Percentiles rank a stretch among this genome's conserved stretches.
phyloP scores from a whole-genome alignment of 257 asterid genomes.

The Verbena officinalis region DNA sequence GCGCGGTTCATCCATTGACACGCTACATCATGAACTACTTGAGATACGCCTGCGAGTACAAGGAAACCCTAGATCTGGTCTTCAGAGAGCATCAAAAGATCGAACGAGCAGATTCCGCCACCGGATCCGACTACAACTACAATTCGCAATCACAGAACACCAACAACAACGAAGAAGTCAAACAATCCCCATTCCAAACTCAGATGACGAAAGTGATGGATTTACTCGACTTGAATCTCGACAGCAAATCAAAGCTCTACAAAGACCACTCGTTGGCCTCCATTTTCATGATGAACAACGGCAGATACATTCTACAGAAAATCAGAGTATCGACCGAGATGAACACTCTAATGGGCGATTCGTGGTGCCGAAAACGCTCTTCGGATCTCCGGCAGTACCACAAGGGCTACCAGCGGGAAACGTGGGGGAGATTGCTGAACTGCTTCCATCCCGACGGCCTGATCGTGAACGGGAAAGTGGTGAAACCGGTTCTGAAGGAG shows the following conservation, averaged over 20 bases:
- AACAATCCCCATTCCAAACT: slow-evolving; percentile 37
- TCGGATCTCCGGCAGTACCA: slow-evolving; percentile 59
- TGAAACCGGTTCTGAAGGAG: slow-evolving; percentile 61
- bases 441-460: slow-evolving; percentile 57
- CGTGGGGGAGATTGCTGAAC: slow-evolving; percentile 56
- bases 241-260: slow-evolving; percentile 57
- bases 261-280: slow-evolving; percentile 49
- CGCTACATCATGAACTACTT: slow-evolving; percentile 56
- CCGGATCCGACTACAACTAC: slow-evolving; percentile 40
- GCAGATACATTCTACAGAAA: slow-evolving; percentile 63
- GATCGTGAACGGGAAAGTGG: slow-evolving; percentile 55
- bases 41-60: slow-evolving; percentile 44
- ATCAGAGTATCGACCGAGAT: slow-evolving; percentile 49
- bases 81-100: slow-evolving; percentile 60
- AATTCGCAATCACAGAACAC: slow-evolving; percentile 31
- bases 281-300: slow-evolving; percentile 78
- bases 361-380: slow-evolving; percentile 60
- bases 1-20: slow-evolving; percentile 68
- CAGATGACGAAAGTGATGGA: slow-evolving; percentile 58
- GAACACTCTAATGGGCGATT: slow-evolving; percentile 42
- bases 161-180: not conserved
- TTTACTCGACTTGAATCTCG: slow-evolving; percentile 50
- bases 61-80: slow-evolving; percentile 56
- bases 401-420: slow-evolving; percentile 65
- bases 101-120: slow-evolving; percentile 52